These are phyloP conservation scores for Rutstroemia sp. DNA, from an alignment of 2,329 filamentous ascomycete genomes.

Conservation along the genomic window DNA sequence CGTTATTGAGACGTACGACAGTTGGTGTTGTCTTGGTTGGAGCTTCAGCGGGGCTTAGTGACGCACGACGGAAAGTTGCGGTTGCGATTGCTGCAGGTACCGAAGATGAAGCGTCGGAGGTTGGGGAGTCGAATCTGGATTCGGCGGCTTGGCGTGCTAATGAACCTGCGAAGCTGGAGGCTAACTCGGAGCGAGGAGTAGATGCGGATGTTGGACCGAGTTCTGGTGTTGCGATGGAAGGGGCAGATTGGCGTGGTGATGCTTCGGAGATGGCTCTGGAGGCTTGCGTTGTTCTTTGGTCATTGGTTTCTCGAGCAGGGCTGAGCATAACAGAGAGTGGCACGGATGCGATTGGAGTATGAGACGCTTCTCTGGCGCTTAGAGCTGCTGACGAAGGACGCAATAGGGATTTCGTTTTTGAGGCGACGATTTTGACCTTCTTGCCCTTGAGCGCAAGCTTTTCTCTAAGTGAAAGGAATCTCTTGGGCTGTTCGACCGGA, in stretches of 20 bases:
- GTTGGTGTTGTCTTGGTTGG: constrained; percentile 16
- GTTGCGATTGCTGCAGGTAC: neutral
- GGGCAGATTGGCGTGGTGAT: constrained; percentile 1
- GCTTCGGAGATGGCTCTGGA: neutral
- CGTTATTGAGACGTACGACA: constrained; percentile 18
- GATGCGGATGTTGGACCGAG: neutral
- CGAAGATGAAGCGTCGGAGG: neutral
- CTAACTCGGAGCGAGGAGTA: neutral
- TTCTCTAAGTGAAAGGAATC: constrained; percentile 25
- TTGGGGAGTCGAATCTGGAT: neutral
- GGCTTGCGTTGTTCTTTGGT: neutral
- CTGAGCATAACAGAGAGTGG: neutral
- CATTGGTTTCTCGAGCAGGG: neutral
- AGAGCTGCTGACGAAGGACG: neutral
- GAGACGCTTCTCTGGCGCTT: neutral
- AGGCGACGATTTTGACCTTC: constrained; percentile 22
- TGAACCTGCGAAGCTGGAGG: neutral
- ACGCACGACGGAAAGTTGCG: neutral
- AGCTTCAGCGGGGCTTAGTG: neutral
- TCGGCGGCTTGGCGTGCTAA: neutral
- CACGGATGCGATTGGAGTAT: neutral
- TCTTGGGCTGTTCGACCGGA: neutral
- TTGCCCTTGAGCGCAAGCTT: constrained; percentile 27
- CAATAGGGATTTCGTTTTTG: constrained; percentile 8
- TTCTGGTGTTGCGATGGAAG: neutral